Conservation (phyloP, 805 yeast species). For the Candida adriatica region DNA sequence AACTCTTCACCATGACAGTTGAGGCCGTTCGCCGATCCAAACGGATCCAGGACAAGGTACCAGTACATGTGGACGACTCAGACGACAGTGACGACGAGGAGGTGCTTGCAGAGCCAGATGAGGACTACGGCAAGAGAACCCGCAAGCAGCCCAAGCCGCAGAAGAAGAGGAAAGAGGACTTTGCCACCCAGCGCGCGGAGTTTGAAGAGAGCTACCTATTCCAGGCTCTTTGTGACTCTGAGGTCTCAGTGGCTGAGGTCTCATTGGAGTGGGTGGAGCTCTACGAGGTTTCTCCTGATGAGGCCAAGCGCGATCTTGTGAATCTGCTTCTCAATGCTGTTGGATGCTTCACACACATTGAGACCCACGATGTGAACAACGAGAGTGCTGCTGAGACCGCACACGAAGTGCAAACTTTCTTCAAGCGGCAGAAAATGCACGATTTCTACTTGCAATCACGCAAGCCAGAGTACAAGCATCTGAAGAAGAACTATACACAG, state of each 20-base stretch:
- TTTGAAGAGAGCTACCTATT: constrained; percentile 43
- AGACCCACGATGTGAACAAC: constrained; percentile 69
- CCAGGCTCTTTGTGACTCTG: constrained; percentile 43
- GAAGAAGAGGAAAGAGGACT: constrained; percentile 12
- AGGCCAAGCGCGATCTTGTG: constrained; percentile 53
- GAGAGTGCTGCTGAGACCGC: constrained; percentile 71
- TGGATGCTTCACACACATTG: constrained; percentile 63
- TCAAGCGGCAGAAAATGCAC: constrained; percentile 52
- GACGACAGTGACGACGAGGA: constrained; percentile 16
- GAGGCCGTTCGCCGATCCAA: constrained; percentile 19
- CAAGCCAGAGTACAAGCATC: constrained; percentile 36
- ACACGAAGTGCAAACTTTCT: constrained; percentile 60
- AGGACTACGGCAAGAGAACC: constrained; percentile 11
- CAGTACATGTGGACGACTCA: constrained; percentile 17
- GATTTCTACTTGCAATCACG: constrained; percentile 63
- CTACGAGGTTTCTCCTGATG: constrained; percentile 36
- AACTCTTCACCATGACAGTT: constrained; percentile 9
- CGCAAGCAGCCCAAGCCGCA: constrained; percentile 2
- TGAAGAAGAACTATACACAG: constrained; percentile 46
- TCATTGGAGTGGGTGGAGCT: constrained; percentile 54
- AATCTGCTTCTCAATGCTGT: constrained; percentile 65
- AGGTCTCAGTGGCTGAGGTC: constrained; percentile 42
- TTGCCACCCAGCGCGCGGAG: constrained; percentile 32
- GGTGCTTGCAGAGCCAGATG: constrained; percentile 4
- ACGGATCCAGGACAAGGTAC: constrained; percentile 17